Base-by-base conservation (phyloP, 2,329 filamentous ascomycete genomes). In the Fonsecaea erecta region DNA sequence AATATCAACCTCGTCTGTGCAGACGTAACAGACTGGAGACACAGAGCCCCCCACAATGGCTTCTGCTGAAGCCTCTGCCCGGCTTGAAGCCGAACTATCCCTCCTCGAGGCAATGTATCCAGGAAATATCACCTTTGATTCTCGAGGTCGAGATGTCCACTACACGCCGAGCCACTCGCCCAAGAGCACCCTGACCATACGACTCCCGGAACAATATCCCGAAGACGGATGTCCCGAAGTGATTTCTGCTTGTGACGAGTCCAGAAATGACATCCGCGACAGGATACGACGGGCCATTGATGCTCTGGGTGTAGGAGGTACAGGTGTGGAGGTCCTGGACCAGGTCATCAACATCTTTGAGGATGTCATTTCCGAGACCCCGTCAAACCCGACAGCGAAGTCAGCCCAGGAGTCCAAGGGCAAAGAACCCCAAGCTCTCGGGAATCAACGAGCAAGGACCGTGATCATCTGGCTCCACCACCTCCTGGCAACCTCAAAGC, bases 401-500 rank as follows among this genome's bases (percentile, higher is more conserved):
- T 1, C 28, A 30, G 28, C 3, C 28, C 3, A 3, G 28, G 28
- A 30, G 8, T 30, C 28, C 28, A 30, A 30, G 28, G 28, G 28
- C 28, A 30, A 30, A 3, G 3, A 30, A 8, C 28, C 3, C 3
- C 3, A 30, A 3, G 35, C 11, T 1, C 9, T 16, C 11, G 14
- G 35, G 35, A 12, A 37, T 14, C 35, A 1, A 35, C 18, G 18
- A 14, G 35, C 35, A 37, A 71, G 70, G 56, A 70, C 68, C 1
- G 65, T 70, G 3, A 64, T 71, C 21, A 67, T 71, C 26, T 71
- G 70, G 70, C 63, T 71, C 16, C 70, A 71, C 53, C 68, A 71
- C 35, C 65, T 71, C 28, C 65, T 71, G 14, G 67, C 67, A 3
- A 65, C 63, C 3, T 68, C 64, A 21, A 71, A 71, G 54, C 56